phyloP scores from a whole-genome alignment of 495 filamentous ascomycete species.

The Penicillium dipodomyicola region DNA sequence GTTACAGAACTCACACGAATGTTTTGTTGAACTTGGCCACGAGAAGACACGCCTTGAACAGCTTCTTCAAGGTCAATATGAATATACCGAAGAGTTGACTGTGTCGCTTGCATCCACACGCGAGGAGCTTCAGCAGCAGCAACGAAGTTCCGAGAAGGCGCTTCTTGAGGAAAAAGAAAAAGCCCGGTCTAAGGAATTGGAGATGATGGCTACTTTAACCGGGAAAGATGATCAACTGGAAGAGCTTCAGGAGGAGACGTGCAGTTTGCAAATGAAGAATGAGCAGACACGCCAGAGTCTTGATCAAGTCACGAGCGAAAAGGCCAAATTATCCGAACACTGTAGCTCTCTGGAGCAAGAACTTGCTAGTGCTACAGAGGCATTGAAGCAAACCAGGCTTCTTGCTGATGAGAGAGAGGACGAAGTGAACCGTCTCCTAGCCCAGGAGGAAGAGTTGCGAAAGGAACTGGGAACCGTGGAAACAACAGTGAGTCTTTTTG shows the following conservation, averaged over 20 bases:
- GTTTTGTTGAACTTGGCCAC: conserved; percentile 25
- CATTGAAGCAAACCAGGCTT: conserved; percentile 18
- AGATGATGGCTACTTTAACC: conserved; percentile 43
- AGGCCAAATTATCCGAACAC: conserved; percentile 12
- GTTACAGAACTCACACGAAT: conserved; percentile 23
- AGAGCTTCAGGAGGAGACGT: conserved; percentile 30
- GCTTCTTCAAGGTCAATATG: conserved; percentile 27
- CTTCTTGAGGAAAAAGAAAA: conserved; percentile 29
- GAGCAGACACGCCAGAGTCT: conserved; percentile 17
- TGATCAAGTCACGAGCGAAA: conserved; percentile 23
- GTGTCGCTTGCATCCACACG: conserved; percentile 23
- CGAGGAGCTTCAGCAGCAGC: conserved; percentile 32
- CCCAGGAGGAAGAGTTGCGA: conserved; percentile 21
- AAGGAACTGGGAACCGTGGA: conserved; percentile 23
- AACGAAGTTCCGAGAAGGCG: conserved; percentile 21
- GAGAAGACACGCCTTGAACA: conserved; percentile 32
- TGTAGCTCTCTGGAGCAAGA: conserved; percentile 22
- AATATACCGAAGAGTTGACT: conserved; percentile 30
- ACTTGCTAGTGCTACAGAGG: conserved; percentile 13
- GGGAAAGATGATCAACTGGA: conserved; percentile 49
- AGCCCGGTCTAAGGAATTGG: conserved; percentile 40
- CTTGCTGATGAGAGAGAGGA: conserved; percentile 30
- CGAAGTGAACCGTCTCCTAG: conserved; percentile 24
- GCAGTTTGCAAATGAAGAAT: conserved; percentile 22
- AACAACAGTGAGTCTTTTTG: conserved; percentile 27